Conservation (phyloP, 139 green algal species). For the Nannochloris sp. region DNA sequence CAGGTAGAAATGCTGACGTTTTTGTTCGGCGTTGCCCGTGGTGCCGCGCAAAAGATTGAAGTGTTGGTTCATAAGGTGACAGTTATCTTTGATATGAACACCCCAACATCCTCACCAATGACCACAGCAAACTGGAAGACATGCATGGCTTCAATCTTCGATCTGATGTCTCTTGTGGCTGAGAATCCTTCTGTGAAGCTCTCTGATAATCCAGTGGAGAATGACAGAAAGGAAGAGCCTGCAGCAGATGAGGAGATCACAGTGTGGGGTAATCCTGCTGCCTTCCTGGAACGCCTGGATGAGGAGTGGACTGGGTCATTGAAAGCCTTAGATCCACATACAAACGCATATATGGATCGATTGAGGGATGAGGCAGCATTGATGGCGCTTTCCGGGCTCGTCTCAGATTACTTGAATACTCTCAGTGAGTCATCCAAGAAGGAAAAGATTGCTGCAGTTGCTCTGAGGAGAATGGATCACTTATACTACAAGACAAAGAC, state of each 20-base stretch:
- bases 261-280: constrained; percentile 90
- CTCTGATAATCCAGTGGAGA: constrained; percentile 49
- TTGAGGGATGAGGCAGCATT: constrained; percentile 89
- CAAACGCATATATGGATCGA: constrained; percentile 88
- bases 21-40: constrained; percentile 75
- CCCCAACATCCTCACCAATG: constrained; percentile 71
- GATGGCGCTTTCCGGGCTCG: constrained; percentile 76
- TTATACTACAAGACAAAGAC: constrained; percentile 90
- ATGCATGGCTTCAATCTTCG: constrained; percentile 56
- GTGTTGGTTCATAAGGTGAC: constrained; percentile 68
- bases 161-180: constrained; percentile 25
- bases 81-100: constrained; percentile 90
- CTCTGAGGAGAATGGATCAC: constrained; percentile 85
- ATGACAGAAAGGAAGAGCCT: constrained; percentile 54
- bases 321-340: constrained; percentile 95
- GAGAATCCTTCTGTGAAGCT: constrained; percentile 30
- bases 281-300: constrained; percentile 91
- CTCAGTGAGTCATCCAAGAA: constrained; percentile 16
- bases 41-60: constrained; percentile 67
- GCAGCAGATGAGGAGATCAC: constrained; percentile 16
- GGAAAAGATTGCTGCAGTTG: constrained; percentile 37
- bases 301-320: constrained; percentile 96
- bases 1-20: constrained; percentile 90
- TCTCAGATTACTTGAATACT: constrained; percentile 45
- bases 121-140: constrained; percentile 68